phyloP scores from a whole-genome alignment of 306 rosid genomes.

The Begonia loranthoides region DNA sequence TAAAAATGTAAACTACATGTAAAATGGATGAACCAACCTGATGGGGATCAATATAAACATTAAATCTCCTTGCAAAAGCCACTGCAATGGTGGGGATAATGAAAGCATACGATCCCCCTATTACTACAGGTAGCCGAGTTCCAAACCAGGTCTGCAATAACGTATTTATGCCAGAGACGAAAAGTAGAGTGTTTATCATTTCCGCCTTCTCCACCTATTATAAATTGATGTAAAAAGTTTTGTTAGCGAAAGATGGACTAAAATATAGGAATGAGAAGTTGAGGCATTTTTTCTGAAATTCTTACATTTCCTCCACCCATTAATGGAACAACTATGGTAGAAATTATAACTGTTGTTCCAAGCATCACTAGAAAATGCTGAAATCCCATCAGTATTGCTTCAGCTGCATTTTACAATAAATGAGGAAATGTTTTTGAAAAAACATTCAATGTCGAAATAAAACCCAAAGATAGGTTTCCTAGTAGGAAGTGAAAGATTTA shows the following conservation, averaged over 20 bases:
- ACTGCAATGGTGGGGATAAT: conserved; percentile 45
- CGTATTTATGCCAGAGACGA: conserved; percentile 72
- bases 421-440: too few relatives aligned
- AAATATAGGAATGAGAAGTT: not conserved
- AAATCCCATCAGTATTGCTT: conserved; percentile 59
- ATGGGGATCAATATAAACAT: conserved; percentile 30
- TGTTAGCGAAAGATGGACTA: conserved; percentile 2
- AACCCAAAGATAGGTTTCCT: not conserved
- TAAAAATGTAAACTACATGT: not conserved
- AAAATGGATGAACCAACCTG: conserved; percentile 26
- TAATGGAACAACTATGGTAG: conserved; percentile 48
- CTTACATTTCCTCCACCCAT: conserved; percentile 95
- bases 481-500: not conserved
- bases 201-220: conserved; percentile 71
- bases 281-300: not conserved
- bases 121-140: conserved; percentile 68
- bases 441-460: not conserved
- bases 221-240: not conserved
- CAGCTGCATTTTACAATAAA: conserved; percentile 53
- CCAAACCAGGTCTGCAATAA: conserved; percentile 60
- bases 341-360: conserved; percentile 50
- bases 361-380: conserved; percentile 73
- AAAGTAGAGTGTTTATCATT: conserved; percentile 60
- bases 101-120: conserved; percentile 64
- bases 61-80: conserved; percentile 42